These are phyloP conservation scores for Ceratocystis diversiconidia DNA, from an alignment of 2,329 filamentous ascomycete species.

Conservation along the genomic window DNA sequence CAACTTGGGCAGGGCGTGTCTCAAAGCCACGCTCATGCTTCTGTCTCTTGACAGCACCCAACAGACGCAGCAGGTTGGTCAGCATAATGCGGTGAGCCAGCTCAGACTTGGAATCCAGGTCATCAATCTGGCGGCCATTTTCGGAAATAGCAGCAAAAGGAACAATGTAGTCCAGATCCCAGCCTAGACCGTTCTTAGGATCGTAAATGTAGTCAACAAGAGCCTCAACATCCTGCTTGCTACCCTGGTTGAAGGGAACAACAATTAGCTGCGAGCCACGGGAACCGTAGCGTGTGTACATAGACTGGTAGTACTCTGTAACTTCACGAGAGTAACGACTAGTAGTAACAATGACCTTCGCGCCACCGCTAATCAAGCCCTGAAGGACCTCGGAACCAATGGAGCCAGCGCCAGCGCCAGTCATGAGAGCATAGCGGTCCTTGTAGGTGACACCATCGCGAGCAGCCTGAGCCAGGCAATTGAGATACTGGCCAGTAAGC, in stretches of 20 bases:
- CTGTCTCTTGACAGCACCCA: constrained; percentile 80
- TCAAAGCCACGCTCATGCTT: constrained; percentile 81
- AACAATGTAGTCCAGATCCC: constrained; percentile 93
- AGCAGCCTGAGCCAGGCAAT: constrained; percentile 80
- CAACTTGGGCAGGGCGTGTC: constrained; percentile 90
- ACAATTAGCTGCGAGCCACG: constrained; percentile 93
- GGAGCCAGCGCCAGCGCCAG: constrained; percentile 90
- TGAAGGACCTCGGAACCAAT: constrained; percentile 95
- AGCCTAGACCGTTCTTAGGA: constrained; percentile 86
- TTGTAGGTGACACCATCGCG: constrained; percentile 78
- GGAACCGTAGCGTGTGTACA: constrained; percentile 90
- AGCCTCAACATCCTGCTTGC: constrained; percentile 93
- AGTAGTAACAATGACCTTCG: constrained; percentile 92
- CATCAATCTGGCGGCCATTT: constrained; percentile 93
- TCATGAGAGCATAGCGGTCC: constrained; percentile 95
- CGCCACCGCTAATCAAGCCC: constrained; percentile 88
- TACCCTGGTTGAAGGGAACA: constrained; percentile 97
- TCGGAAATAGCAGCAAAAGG: constrained; percentile 97
- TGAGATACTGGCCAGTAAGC: constrained; percentile 81
- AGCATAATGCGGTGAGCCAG: constrained; percentile 98
- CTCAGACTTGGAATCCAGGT: constrained; percentile 93
- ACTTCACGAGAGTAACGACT: constrained; percentile 93
- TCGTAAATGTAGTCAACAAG: constrained; percentile 95
- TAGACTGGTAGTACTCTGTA: constrained; percentile 97
- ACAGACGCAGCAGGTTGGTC: constrained; percentile 83